Evolutionary conservation across 257 asterid species (phyloP), one percentile per base, ranked within the genome.

Genomic region (Solanum arcanum): DNA sequence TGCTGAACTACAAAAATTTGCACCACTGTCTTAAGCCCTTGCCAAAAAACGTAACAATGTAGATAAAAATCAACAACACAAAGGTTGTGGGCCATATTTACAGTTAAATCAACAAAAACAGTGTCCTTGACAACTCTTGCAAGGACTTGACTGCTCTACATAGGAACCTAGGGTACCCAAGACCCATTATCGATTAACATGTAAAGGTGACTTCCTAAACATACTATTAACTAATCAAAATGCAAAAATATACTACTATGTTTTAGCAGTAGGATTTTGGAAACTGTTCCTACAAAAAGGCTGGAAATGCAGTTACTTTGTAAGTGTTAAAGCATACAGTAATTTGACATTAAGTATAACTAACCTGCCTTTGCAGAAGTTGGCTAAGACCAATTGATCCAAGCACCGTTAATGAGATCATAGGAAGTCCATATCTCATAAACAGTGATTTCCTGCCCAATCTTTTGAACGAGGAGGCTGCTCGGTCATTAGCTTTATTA

Each of bases 331-430:
- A 31, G 46, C 7, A 31, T 8, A 44, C 83, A 41, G 84, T 44
- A 77, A 29, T 44, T 44, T 77, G 84, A 77, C 62, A 77, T 44
- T 77, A 13, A 77, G 62, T 44, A 44, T 74, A 72, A 88, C 98
- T 83, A 75, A 96, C 99, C 98, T 94, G 92, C 99, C 98, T 91
- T 94, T 31, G 99, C 82, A 96, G 88, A 80, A 96, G 94, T 89
- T 96, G 98, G 87, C 98, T 98, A 87, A 96, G 98, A 39, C 99
- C 99, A 21, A 95, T 90, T 42, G 98, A 91, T 47, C 99, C 99
- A 78, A 96, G 85, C 86, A 96, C 98, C 60, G 97, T 94, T 77
- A 96, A 93, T 21, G 98, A 96, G 90, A 96, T 96, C 97, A 95
- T 94, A 1, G 98, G 98, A 85, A 95, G 96, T 80, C 99, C 98